Evolutionary conservation across 495 filamentous ascomycete genomes (phyloP), one percentile per base, ranked within the genome.

Genomic region (Aspergillus olivimuriae): DNA sequence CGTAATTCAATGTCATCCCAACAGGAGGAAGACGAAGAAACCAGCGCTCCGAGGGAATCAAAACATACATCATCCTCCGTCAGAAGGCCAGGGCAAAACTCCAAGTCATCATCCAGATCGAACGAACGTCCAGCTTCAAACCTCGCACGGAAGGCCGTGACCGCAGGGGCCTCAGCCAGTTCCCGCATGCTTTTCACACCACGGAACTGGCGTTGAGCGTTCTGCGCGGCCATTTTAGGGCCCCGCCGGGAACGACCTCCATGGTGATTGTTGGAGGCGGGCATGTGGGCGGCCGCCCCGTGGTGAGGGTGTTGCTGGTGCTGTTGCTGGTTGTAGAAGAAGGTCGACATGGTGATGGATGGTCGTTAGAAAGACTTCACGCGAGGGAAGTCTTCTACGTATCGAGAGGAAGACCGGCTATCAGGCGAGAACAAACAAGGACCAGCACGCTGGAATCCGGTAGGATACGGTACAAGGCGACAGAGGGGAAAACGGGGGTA

Each of bases 91-190:
- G 92, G 92, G 61, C 92, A 96, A 67, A 98, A 98, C 62, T 95
- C 84, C 68, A 96, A 72, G 62, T 98, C 92, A 60, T 98, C 92
- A 53, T 96, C 91, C 52, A 99, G 73, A 53, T 99, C 92, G 60
- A 99, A 99, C 17, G 90, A 95, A 42, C 89, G 82, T 34, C 84
- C 87, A 51, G 89, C 86, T 63, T 97, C 90, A 60, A 94, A 94
- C 58, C 85, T 78, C 31, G 80, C 76, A 45, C 90, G 84, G 68
- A 88, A 95, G 47, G 82, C 80, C 35, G 75, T 75, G 34, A 89
- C 74, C 24, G 81, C 75, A 28, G 81, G 80, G 35, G 81, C 74
- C 57, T 95, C 89, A 53, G 83, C 85, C 41, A 90, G 66, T 63
- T 97, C 94, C 65, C 92, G 89, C 77, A 88, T 88, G 55, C 82